Percentiles rank a stretch among this genome's conserved stretches.
These are phyloP conservation scores for Pittosporum tobira DNA, from an alignment of 129 eudicot genomes.

Conservation along the genomic window DNA sequence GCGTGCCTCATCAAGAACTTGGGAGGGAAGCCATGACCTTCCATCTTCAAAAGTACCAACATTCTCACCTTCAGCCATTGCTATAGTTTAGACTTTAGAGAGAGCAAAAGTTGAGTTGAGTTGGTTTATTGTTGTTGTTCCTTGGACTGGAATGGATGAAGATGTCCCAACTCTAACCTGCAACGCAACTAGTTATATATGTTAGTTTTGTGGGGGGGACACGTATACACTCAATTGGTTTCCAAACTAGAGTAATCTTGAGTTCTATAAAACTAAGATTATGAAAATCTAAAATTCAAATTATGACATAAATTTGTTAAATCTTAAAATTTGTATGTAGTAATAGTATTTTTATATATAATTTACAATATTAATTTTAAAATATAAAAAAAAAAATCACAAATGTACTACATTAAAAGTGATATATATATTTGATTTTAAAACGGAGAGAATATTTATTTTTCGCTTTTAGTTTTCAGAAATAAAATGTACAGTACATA, in stretches of 20 bases:
- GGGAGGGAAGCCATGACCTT: slow-evolving; percentile 32
- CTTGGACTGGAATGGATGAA: slow-evolving; percentile 18
- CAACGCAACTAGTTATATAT: slow-evolving; percentile 41
- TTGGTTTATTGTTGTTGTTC: slow-evolving; percentile 4
- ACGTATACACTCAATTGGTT: too few relatives aligned
- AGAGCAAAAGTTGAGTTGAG: slow-evolving; percentile 13
- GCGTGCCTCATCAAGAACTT: slow-evolving; percentile 18
- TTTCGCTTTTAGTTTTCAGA: too few relatives aligned
- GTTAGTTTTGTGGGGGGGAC: background rate
- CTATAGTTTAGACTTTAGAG: background rate
- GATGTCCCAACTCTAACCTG: slow-evolving; percentile 71
- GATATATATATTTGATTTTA: too few relatives aligned
- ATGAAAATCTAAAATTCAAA: too few relatives aligned
- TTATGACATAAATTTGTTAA: too few relatives aligned
- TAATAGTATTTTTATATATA: too few relatives aligned
- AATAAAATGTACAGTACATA: too few relatives aligned
- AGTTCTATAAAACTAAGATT: background rate
- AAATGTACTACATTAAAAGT: too few relatives aligned
- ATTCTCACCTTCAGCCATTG: slow-evolving; percentile 21
- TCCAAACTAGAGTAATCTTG: too few relatives aligned
- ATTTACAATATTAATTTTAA: too few relatives aligned
- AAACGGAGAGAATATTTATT: too few relatives aligned
- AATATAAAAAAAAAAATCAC: background rate
- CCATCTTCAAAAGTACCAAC: slow-evolving; percentile 24
- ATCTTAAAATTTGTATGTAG: too few relatives aligned